Conservation (phyloP, 768 basidiomycete genomes). For the Amanita rimosa region DNA sequence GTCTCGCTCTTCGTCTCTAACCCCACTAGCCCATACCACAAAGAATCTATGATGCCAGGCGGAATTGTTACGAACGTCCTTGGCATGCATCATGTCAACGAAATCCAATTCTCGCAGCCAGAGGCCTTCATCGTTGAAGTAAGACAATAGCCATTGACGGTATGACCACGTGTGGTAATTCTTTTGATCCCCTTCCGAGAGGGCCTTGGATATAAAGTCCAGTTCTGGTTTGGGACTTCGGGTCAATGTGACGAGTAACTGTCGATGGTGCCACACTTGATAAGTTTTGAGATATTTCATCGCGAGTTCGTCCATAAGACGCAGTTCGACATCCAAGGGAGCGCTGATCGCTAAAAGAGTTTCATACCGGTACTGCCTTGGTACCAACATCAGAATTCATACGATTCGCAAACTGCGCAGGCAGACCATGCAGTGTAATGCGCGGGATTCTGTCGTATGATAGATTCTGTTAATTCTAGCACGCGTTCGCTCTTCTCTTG, state of each 20-base stretch:
- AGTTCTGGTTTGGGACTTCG: slow-evolving; percentile 58
- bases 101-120: slow-evolving; percentile 73
- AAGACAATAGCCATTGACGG: slow-evolving; percentile 86
- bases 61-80: slow-evolving; percentile 90
- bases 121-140: slow-evolving; percentile 64
- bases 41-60: slow-evolving; percentile 97
- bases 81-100: slow-evolving; percentile 52
- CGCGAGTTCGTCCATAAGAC: slow-evolving; percentile 81
- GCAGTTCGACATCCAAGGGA: slow-evolving; percentile 67
- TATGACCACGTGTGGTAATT: slow-evolving; percentile 99
- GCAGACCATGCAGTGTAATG: slow-evolving; percentile 94
- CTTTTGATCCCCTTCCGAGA: slow-evolving; percentile 66
- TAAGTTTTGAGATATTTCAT: slow-evolving; percentile 84
- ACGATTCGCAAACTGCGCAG: background rate
- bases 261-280: slow-evolving; percentile 95
- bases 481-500: slow-evolving; percentile 76
- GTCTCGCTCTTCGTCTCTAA: slow-evolving; percentile 51
- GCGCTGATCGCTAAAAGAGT: slow-evolving; percentile 62
- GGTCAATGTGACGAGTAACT: slow-evolving; percentile 54
- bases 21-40: slow-evolving; percentile 62
- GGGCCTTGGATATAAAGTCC: slow-evolving; percentile 60
- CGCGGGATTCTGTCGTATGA: slow-evolving; percentile 89
- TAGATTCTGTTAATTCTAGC: slow-evolving; percentile 76
- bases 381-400: background rate
- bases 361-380: slow-evolving; percentile 91